These are phyloP conservation scores for Castanea crenata DNA, from an alignment of 306 rosid genomes.

Conservation along the genomic window DNA sequence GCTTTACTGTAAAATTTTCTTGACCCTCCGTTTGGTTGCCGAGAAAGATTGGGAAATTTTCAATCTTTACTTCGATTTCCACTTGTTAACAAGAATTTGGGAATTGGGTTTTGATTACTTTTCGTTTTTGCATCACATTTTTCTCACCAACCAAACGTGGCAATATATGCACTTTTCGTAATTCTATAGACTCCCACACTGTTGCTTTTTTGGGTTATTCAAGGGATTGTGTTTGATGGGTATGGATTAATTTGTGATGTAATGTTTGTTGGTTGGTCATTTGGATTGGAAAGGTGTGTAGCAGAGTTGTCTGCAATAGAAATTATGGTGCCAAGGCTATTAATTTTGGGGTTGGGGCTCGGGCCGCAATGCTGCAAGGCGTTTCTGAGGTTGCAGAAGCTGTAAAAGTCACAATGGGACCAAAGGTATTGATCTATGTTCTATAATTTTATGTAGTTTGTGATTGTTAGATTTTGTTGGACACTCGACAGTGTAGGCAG, in stretches of 20 bases:
- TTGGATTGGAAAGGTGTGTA: slow-evolving; percentile 35
- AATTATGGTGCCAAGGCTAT: slow-evolving; percentile 81
- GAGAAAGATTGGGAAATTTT: not conserved
- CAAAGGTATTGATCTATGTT: slow-evolving; percentile 55
- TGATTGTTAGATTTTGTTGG: not conserved
- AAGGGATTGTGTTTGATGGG: not conserved
- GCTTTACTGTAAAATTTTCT: not conserved
- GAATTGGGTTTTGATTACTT: not conserved
- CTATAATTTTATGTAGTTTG: not conserved
- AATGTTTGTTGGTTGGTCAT: not conserved
- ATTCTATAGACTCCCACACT: not conserved
- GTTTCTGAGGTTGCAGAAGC: slow-evolving; percentile 94
- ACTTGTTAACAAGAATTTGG: not conserved
- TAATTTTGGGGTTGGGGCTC: slow-evolving; percentile 80
- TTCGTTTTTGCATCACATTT: not conserved
- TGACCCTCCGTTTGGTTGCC: not conserved
- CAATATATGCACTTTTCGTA: no score
- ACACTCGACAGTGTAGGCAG: not conserved
- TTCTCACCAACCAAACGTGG: not conserved
- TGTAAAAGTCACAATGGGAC: slow-evolving; percentile 98
- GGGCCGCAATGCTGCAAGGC: slow-evolving; percentile 84
- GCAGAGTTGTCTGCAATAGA: slow-evolving; percentile 50
- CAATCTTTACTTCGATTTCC: not conserved
- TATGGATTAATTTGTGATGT: slow-evolving; percentile 3
- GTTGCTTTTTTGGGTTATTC: not conserved